These are phyloP conservation scores for Trichoderma asperellum DNA, from an alignment of 2,329 filamentous ascomycete genomes.

Conservation along the genomic window DNA sequence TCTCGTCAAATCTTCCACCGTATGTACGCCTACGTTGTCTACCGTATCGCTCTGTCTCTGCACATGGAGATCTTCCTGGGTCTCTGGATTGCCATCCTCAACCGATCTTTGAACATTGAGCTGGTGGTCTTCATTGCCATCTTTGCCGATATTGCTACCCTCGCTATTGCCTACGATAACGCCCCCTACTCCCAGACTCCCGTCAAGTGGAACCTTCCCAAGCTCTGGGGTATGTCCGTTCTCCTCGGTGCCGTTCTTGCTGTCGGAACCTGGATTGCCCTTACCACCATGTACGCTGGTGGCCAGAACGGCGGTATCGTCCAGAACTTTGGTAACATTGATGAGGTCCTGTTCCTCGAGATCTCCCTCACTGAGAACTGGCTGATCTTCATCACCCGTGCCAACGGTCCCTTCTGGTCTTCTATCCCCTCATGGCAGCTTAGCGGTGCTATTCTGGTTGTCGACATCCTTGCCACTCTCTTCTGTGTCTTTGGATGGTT, in stretches of 20 bases:
- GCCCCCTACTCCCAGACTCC: constrained; percentile 83
- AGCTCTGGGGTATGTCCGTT: constrained; percentile 91
- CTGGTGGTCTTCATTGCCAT: constrained; percentile 93
- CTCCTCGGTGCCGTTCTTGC: constrained; percentile 81
- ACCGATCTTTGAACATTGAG: constrained; percentile 81
- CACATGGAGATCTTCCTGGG: constrained; percentile 91
- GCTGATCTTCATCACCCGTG: constrained; percentile 95
- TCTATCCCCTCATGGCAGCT: constrained; percentile 88
- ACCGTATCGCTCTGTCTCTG: constrained; percentile 89
- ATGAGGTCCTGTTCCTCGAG: constrained; percentile 85
- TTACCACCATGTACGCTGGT: constrained; percentile 79
- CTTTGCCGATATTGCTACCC: constrained; percentile 88
- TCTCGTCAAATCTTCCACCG: constrained; percentile 95
- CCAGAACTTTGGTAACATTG: constrained; percentile 82
- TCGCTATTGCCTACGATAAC: constrained; percentile 93
- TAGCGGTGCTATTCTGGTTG: constrained; percentile 73
- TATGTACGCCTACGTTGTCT: constrained; percentile 95
- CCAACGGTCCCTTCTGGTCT: constrained; percentile 90
- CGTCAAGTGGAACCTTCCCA: constrained; percentile 94
- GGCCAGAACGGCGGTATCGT: constrained; percentile 79
- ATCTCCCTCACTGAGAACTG: constrained; percentile 92
- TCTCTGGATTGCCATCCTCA: constrained; percentile 88
- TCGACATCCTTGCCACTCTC: constrained; percentile 82
- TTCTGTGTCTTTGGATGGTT: constrained; percentile 89
- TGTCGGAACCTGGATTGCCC: constrained; percentile 83